A percentile compares a stretch with the other conserved stretches of the same genome.
Conservation (phyloP, 208 protist genomes). For the Spongospora subterranea region DNA sequence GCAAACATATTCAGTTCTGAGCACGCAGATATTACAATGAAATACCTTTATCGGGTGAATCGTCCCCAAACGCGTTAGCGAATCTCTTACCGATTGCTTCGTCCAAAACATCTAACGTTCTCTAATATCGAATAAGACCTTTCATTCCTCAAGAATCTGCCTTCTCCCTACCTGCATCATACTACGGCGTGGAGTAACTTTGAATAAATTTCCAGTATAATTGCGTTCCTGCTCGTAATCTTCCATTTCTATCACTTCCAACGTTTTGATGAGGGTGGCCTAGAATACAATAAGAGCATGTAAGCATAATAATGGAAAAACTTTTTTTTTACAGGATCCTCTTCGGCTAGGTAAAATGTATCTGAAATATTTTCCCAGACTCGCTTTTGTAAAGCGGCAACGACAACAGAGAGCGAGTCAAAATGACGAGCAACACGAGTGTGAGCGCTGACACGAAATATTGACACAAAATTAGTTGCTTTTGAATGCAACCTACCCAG, state of each 20-base stretch:
- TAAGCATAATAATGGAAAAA: background rate
- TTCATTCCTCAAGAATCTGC: no score
- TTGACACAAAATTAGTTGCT: background rate
- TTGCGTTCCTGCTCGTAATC: background rate
- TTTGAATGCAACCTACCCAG: background rate
- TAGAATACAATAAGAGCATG: background rate
- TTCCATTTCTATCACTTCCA: slow-evolving; percentile 37
- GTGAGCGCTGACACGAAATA: background rate
- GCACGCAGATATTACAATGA: background rate
- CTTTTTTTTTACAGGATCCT: background rate
- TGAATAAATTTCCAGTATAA: background rate
- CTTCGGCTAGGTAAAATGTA: slow-evolving; percentile 41
- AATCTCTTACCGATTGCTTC: slow-evolving; percentile 27
- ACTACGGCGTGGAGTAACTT: no score
- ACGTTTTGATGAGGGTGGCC: slow-evolving; percentile 21
- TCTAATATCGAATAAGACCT: no score
- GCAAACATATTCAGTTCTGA: background rate
- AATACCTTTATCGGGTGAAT: background rate
- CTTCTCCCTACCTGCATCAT: slow-evolving; percentile 58
- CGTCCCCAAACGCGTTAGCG: background rate
- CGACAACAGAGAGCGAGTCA: slow-evolving; percentile 47
- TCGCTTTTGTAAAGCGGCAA: slow-evolving; percentile 40
- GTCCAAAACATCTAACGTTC: background rate
- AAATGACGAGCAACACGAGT: slow-evolving; percentile 19
- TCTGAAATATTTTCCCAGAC: slow-evolving; percentile 39